Evolutionary conservation across 2,329 filamentous ascomycete genomes (phyloP), one percentile per base, ranked within the genome.

Genomic region (Hortaea sp.): DNA sequence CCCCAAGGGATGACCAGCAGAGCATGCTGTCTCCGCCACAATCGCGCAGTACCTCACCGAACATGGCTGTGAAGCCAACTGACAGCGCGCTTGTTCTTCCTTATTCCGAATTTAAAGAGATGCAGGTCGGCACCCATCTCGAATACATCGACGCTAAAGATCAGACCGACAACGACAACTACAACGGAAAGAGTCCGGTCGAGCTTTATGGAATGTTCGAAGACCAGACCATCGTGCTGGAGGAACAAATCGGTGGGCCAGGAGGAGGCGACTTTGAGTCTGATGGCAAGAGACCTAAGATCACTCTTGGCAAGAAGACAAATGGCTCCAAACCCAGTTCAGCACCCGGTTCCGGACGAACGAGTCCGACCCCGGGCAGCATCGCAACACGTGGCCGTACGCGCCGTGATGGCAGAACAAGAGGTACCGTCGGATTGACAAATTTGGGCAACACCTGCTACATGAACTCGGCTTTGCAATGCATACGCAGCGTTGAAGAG

Each of bases 391-490:
- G 88, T 54, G 87, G 87, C 38, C 78, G 86, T 47, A 69, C 77
- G 6, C 79, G 82, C 49, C 81, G 79, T 55, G 78, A 81, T 35
- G 85, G 85, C 7, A 80, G 81, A 51, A 78, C 79, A 9, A 67
- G 81, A 31, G 92, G 92, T 30, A 84, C 82, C 37, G 85, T 89
- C 38, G 92, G 92, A 31, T 71, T 98, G 44, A 81, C 79, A 53
- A 98, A 98, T 60, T 71, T 98, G 10, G 92, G 92, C 42, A 98
- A 98, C 60, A 97, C 92, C 0, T 98, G 92, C 68, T 98, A 98
- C 69, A 95, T 97, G 89, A 97, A 97, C 66, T 95, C 90, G 20
- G 92, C 92, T 7, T 73, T 97, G 45, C 92, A 98, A 63, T 98
- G 92, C 63, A 79, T 98, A 43, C 82, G 90, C 43, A 94, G 87